Percentiles rank a stretch among this genome's conserved stretches.
phyloP scores from a whole-genome alignment of 1,139 yeast species.

The Blastobotrys capitulatus region DNA sequence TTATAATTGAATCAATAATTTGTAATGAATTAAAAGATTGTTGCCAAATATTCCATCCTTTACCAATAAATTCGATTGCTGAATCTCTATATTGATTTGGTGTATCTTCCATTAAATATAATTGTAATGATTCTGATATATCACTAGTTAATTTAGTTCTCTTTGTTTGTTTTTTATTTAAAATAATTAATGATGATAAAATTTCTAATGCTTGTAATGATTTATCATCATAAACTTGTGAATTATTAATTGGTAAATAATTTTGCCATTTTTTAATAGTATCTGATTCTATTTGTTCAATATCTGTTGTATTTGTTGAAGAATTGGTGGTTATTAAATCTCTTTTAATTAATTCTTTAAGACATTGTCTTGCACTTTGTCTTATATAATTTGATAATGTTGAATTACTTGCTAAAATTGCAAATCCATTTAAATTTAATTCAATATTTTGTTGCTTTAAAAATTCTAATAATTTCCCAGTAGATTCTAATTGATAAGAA shows the following conservation, averaged over 20 bases:
- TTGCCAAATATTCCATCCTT: conserved; percentile 27
- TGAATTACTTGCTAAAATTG: conserved; percentile 8
- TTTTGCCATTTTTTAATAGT: conserved; percentile 11
- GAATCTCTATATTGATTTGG: conserved; percentile 17
- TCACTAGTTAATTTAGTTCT: conserved; percentile 8
- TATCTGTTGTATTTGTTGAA: neutral
- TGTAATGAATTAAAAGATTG: conserved; percentile 23
- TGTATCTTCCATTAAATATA: conserved; percentile 18
- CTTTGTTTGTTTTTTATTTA: neutral
- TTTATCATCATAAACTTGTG: conserved; percentile 10
- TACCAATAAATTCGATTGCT: conserved; percentile 26
- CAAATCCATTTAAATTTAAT: conserved; percentile 13
- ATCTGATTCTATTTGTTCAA: neutral
- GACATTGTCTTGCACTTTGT: conserved; percentile 14
- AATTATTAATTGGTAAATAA: conserved; percentile 14
- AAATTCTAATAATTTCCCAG: conserved; percentile 9
- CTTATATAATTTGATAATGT: neutral
- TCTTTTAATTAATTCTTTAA: conserved; percentile 15
- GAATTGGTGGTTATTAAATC: neutral
- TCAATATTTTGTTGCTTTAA: conserved; percentile 1
- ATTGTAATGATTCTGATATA: conserved; percentile 22
- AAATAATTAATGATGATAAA: conserved; percentile 13
- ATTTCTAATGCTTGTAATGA: conserved; percentile 17
- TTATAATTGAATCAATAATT: conserved; percentile 21
- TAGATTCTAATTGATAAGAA: conserved; percentile 1